Conservation (phyloP, 208 protist species). For the Acanthamoeba lenticulata region DNA sequence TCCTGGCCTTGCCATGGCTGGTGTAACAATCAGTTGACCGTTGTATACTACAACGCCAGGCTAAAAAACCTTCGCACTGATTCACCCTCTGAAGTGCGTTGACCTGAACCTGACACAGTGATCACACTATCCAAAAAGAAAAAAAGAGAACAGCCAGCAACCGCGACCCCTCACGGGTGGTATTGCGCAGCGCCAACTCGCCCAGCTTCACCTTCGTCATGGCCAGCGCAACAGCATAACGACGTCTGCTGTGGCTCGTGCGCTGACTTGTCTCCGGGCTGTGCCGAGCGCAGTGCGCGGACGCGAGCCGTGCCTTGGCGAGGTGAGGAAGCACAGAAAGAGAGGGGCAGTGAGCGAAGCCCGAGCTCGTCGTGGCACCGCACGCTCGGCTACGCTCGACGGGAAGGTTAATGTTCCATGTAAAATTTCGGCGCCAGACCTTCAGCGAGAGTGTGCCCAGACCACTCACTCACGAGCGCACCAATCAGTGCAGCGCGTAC, state of each 20-base stretch:
- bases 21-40: slow-evolving; percentile 20
- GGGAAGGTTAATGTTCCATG: too few relatives aligned
- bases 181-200: too few relatives aligned
- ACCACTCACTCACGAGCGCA: too few relatives aligned
- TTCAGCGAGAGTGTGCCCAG: too few relatives aligned
- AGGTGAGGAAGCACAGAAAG: not conserved
- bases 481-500: too few relatives aligned
- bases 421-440: too few relatives aligned
- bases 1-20: not conserved
- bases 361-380: too few relatives aligned
- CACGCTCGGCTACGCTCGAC: too few relatives aligned
- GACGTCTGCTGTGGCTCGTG: not conserved
- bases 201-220: too few relatives aligned
- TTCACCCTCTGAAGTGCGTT: slow-evolving; percentile 30
- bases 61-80: slow-evolving; percentile 35
- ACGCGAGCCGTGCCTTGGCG: not conserved
- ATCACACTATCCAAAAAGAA: not conserved
- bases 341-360: not conserved
- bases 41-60: not conserved
- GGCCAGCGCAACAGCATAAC: too few relatives aligned
- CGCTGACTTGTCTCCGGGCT: not conserved
- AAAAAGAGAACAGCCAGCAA: not conserved
- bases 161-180: too few relatives aligned
- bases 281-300: not conserved
- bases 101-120: slow-evolving; percentile 1